A percentile compares a stretch with the other conserved stretches of the same genome.
Conservation (phyloP, 1,284 basidiomycete genomes). For the Sporisorium iseilematis-ciliati region DNA sequence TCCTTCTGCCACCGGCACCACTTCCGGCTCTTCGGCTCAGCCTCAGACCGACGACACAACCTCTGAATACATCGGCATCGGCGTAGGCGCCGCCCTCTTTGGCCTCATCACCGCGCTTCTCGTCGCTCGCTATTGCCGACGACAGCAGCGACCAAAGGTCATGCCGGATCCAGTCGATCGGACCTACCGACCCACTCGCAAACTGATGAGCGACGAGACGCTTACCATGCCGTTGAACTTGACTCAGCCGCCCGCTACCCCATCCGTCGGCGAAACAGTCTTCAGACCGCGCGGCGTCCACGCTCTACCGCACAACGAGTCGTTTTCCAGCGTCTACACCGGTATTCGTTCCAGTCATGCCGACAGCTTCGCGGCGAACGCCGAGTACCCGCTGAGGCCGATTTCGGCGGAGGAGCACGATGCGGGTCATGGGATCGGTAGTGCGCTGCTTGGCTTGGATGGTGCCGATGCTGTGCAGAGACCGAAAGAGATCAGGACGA, state of each 20-base stretch:
- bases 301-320: slow-evolving; percentile 15
- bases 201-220: slow-evolving; percentile 4
- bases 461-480: not conserved
- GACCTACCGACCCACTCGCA: slow-evolving; percentile 6
- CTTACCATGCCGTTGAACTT: slow-evolving; percentile 14
- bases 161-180: slow-evolving; percentile 4
- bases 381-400: slow-evolving; percentile 12
- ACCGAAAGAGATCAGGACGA: not conserved
- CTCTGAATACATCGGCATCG: slow-evolving; percentile 21
- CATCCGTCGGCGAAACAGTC: not conserved
- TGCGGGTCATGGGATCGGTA: slow-evolving; percentile 4
- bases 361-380: slow-evolving; percentile 9
- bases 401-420: slow-evolving; percentile 6
- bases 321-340: not conserved
- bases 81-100: slow-evolving; percentile 11
- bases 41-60: slow-evolving; percentile 5
- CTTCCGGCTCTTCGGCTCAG: not conserved
- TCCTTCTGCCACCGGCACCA: not conserved
- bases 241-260: not conserved
- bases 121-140: not conserved
- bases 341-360: not conserved
- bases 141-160: not conserved
- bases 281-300: slow-evolving; percentile 17
- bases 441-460: slow-evolving; percentile 6
- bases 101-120: slow-evolving; percentile 13